Evolutionary conservation across 2,329 filamentous ascomycete species (phyloP), one percentile per base, ranked within the genome.

Genomic region (Penicillium concentricum): DNA sequence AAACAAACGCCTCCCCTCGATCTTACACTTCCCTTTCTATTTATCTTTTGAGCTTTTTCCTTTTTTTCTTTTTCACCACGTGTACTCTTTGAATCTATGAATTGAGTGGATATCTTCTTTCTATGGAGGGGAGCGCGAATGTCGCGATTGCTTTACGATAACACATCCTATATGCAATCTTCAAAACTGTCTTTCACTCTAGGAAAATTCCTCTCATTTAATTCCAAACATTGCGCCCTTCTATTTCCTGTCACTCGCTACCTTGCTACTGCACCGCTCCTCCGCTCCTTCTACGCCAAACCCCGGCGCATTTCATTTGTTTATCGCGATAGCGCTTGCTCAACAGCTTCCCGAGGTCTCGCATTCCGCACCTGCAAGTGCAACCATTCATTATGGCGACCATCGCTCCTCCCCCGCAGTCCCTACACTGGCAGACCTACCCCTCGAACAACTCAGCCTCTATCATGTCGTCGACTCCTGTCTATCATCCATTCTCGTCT

Each of bases 391-490:
- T 78, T 78, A 96, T 96, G 92, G 90, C 93, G 80, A 86, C 56
- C 39, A 65, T 60, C 47, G 46, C 88, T 51, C 52, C 47, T 53
- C 60, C 64, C 54, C 60, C 78, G 84, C 93, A 74, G 88, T 85
- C 68, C 86, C 88, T 65, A 87, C 91, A 76, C 84, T 92, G 79
- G 86, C 83, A 54, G 79, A 86, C 70, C 83, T 96, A 74, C 88
- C 90, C 74, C 82, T 89, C 73, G 89, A 93, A 74, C 83, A 89
- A 73, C 84, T 97, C 74, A 87, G 85, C 71, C 89, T 97, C 69
- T 97, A 95, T 82, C 89, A 95, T 78, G 87, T 91, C 67, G 88
- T 87, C 73, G 94, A 99, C 76, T 86, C 91, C 59, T 87, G 75
- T 84, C 92, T 77, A 82, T 92, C 61, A 87, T 76, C 92, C 50